Conservation (phyloP, 805 yeast species). For the Candida stauntonica region DNA sequence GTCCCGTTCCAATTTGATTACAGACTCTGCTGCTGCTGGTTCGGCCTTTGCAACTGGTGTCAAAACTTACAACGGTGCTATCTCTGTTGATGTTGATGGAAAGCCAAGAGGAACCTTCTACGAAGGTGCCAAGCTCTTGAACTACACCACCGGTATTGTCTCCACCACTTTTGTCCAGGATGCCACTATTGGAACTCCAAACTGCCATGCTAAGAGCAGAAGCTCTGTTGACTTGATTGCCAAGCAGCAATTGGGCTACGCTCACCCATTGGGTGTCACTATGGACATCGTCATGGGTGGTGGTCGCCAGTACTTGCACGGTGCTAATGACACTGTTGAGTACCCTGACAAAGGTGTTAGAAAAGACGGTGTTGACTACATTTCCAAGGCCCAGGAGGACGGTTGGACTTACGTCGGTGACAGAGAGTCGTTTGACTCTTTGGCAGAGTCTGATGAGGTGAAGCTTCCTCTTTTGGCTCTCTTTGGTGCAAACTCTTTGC, state of each 20-base stretch:
- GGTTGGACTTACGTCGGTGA: conserved; percentile 69
- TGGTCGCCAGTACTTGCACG: conserved; percentile 79
- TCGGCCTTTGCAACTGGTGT: conserved; percentile 82
- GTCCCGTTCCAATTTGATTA: conserved; percentile 67
- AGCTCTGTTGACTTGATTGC: conserved; percentile 79
- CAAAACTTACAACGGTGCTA: conserved; percentile 87
- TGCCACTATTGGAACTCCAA: conserved; percentile 90
- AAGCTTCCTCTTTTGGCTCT: conserved; percentile 71
- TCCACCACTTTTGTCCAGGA: conserved; percentile 90
- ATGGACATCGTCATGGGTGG: conserved; percentile 89
- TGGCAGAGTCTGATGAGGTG: conserved; percentile 48
- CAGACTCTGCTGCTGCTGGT: conserved; percentile 97
- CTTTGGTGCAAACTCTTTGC: conserved; percentile 68
- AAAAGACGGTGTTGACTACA: conserved; percentile 61
- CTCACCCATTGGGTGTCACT: conserved; percentile 68
- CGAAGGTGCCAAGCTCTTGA: conserved; percentile 79
- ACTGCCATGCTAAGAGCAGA: conserved; percentile 71
- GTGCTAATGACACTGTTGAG: conserved; percentile 31
- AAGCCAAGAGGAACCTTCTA: conserved; percentile 79
- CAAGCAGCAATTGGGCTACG: conserved; percentile 70
- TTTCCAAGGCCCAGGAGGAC: conserved; percentile 51
- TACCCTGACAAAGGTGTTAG: conserved; percentile 51
- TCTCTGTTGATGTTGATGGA: conserved; percentile 69
- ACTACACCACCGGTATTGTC: conserved; percentile 81
- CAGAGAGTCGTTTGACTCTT: conserved; percentile 50